phyloP scores from a whole-genome alignment of 2,329 filamentous ascomycete genomes.

The Scedosporium minutisporum region DNA sequence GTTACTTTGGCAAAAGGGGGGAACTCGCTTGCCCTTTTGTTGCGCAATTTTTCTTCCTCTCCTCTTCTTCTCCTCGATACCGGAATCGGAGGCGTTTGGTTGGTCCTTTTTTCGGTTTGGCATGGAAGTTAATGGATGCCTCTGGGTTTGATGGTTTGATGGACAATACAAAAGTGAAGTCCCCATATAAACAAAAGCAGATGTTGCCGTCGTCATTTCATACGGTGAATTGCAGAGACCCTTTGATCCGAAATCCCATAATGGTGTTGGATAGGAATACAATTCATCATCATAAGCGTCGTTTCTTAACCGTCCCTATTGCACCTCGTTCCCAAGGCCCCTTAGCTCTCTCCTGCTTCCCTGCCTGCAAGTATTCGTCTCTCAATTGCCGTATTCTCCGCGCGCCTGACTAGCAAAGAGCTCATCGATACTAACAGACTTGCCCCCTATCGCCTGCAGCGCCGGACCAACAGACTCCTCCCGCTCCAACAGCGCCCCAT shows the following conservation, averaged over 20 bases:
- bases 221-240: neutral
- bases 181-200: slow-evolving; percentile 1
- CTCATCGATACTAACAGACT: slow-evolving; percentile 33
- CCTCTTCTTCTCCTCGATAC: neutral
- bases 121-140: neutral
- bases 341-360: neutral
- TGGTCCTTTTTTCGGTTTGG: neutral
- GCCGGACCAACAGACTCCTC: slow-evolving; percentile 23
- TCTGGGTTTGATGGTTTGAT: neutral
- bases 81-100: neutral
- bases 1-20: no score
- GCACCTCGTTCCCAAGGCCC: neutral
- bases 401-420: slow-evolving; percentile 29
- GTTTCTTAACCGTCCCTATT: neutral
- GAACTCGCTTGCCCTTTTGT: no score
- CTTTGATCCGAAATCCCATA: neutral
- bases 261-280: neutral
- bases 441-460: slow-evolving; percentile 30
- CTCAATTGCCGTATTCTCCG: slow-evolving; percentile 10
- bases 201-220: neutral
- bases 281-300: neutral
- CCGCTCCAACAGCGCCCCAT: neutral
- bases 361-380: neutral
- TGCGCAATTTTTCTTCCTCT: neutral
- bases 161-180: neutral